Evolutionary conservation across 768 basidiomycete genomes (phyloP).

Genomic region (Boletus edulis): DNA sequence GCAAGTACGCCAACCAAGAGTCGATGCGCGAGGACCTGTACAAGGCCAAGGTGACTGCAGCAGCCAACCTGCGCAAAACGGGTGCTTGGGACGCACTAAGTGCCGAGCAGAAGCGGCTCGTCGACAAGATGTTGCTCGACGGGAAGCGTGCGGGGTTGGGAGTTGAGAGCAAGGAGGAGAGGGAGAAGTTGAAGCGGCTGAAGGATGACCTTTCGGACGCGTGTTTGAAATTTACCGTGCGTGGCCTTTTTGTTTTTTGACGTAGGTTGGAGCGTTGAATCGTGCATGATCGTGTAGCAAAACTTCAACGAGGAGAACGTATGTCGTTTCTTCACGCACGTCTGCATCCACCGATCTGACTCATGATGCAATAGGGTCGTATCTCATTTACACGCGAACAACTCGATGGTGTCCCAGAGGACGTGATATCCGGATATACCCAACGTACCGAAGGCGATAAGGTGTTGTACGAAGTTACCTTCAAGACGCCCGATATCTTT

Average conservation of each 20-base stretch:
- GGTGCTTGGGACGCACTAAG: slow-evolving; percentile 61
- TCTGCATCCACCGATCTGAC: background rate
- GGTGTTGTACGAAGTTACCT: slow-evolving; percentile 70
- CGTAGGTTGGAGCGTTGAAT: background rate
- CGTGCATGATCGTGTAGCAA: slow-evolving; percentile 47
- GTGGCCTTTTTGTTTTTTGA: slow-evolving; percentile 22
- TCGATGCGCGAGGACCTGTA: slow-evolving; percentile 83
- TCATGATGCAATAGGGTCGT: slow-evolving; percentile 41
- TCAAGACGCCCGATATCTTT: slow-evolving; percentile 80
- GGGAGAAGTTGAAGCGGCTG: slow-evolving; percentile 52
- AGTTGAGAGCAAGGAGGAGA: slow-evolving; percentile 57
- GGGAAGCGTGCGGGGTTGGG: slow-evolving; percentile 78
- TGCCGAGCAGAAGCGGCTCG: slow-evolving; percentile 69
- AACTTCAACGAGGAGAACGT: slow-evolving; percentile 90
- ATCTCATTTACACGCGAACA: slow-evolving; percentile 69
- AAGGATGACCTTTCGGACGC: slow-evolving; percentile 77
- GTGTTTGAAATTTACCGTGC: slow-evolving; percentile 76
- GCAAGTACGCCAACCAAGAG: slow-evolving; percentile 71
- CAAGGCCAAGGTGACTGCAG: slow-evolving; percentile 65
- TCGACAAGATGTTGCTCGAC: slow-evolving; percentile 79
- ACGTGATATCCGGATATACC: slow-evolving; percentile 75
- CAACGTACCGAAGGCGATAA: slow-evolving; percentile 58
- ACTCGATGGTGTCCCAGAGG: slow-evolving; percentile 76
- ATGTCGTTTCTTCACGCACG: slow-evolving; percentile 6
- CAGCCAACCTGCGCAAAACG: slow-evolving; percentile 63